Evolutionary conservation across 2,329 filamentous ascomycete species (phyloP), one percentile per base, ranked within the genome.

Genomic region (Scytalidium sp.): DNA sequence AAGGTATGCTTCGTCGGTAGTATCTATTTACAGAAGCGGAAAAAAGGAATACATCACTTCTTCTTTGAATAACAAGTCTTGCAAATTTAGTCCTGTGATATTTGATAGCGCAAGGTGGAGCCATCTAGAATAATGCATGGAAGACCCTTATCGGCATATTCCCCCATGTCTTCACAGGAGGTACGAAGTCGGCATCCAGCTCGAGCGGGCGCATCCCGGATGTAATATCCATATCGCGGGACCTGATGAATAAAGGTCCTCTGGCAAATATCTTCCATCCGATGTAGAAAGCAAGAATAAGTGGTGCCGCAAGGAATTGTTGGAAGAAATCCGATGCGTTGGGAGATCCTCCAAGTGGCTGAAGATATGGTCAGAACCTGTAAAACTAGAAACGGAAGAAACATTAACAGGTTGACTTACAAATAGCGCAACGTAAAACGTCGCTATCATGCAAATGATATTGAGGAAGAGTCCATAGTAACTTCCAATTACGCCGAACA

Each of bases 401-500:
- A 15, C n/a, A 27, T n/a, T n/a, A n/a, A n/a, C n/a, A n/a, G n/a
- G 7, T 29, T 9, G 36, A 10, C 67, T 71, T n/a, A 68, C 66
- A 3, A 67, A 68, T 3, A 72, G 57, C 1, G 70, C 66, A 5
- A 66, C 55, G 51, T 67, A 67, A 43, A 55, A 55, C 19, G 25
- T 44, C 15, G 85, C 85, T 32, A 88, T 70, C 42, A 91, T 71
- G 46, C 87, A 83, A 10, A 91, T 63, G 19, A 74, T 56, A 69
- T 87, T 87, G 61, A 91, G 76, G 46, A 84, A 25, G 73, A 90
- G 71, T 2, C 85, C 87, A 41, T 89, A 65, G 69, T 74, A 88
- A 48, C 84, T 88, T 25, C 88, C 88, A 49, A 75, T 72, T 15
- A 90, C 67, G 40, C 87, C 88, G 4, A 72, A 50, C 42, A 53